Evolutionary conservation across 352 stramenopile species (phyloP).

Genomic region (Pythium volutum): DNA sequence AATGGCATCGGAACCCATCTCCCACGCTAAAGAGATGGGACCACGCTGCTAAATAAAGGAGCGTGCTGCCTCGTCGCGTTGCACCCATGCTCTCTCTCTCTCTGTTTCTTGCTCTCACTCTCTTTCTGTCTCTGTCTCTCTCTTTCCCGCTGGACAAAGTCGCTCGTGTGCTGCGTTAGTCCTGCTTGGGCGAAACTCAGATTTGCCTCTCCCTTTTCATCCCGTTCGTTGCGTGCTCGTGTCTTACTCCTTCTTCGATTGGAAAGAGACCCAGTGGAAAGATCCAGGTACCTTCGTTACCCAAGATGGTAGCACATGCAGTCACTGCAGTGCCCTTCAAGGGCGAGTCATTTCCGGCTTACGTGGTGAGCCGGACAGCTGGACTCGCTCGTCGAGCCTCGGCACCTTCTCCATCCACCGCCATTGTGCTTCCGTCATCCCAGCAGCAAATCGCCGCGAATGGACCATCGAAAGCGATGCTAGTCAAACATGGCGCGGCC

Average conservation of each 20-base stretch:
- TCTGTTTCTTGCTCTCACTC: background rate
- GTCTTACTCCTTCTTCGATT: background rate
- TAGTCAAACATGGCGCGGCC: background rate
- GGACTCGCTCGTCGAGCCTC: background rate
- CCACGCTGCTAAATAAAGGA: conserved; percentile 21
- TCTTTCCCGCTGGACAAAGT: background rate
- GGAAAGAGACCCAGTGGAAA: background rate
- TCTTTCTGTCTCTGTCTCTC: background rate
- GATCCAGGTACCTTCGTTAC: background rate
- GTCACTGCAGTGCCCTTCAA: conserved; percentile 42
- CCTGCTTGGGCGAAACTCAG: too few species aligned
- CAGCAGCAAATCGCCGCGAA: background rate
- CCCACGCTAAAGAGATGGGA: conserved; percentile 17
- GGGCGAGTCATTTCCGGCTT: conserved; percentile 57
- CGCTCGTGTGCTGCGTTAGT: conserved; percentile 3
- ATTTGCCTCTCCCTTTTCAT: background rate
- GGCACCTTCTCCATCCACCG: background rate
- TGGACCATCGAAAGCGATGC: conserved; percentile 7
- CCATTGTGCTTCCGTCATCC: background rate
- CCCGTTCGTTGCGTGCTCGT: conserved; percentile 1
- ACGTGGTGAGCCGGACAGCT: conserved; percentile 36
- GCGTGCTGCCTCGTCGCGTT: conserved; percentile 17
- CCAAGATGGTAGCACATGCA: background rate
- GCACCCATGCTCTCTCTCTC: conserved; percentile 1
- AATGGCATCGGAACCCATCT: conserved; percentile 11